A percentile compares a stretch with the other conserved stretches of the same genome.
Evolutionary conservation across 495 filamentous ascomycete species (phyloP).

Genomic region (Penicillium flavigenum): DNA sequence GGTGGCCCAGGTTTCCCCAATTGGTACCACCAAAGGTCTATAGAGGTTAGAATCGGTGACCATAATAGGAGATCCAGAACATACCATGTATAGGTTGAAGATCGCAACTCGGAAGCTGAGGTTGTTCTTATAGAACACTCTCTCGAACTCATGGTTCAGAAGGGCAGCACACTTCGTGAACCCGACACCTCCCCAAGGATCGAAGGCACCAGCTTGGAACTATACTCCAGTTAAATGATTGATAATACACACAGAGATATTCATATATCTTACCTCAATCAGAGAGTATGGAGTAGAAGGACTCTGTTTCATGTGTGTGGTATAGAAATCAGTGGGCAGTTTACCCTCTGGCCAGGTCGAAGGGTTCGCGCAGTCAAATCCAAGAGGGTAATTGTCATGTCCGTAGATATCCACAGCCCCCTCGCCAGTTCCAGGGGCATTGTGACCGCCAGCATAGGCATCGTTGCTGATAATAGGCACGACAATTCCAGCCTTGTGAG

Average conservation of each 20-base stretch:
- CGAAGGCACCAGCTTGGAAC: slow-evolving; percentile 76
- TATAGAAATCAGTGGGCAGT: slow-evolving; percentile 48
- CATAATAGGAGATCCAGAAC: neutral
- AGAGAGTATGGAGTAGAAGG: slow-evolving; percentile 68
- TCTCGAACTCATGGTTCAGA: slow-evolving; percentile 67
- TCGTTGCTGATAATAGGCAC: slow-evolving; percentile 80
- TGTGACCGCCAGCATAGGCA: slow-evolving; percentile 55
- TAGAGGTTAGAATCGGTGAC: slow-evolving; percentile 14
- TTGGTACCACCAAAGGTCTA: slow-evolving; percentile 74
- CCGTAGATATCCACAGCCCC: slow-evolving; percentile 78
- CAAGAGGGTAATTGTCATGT: slow-evolving; percentile 70
- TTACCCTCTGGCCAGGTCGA: slow-evolving; percentile 47
- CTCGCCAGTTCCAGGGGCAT: slow-evolving; percentile 61
- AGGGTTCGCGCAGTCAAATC: slow-evolving; percentile 58
- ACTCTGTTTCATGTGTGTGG: slow-evolving; percentile 55
- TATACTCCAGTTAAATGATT: slow-evolving; percentile 25
- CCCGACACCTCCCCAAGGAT: slow-evolving; percentile 71
- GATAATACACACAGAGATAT: neutral
- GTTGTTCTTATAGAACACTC: slow-evolving; percentile 81
- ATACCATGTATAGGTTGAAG: slow-evolving; percentile 69
- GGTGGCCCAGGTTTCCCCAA: slow-evolving; percentile 78
- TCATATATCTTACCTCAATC: slow-evolving; percentile 48
- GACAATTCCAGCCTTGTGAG: slow-evolving; percentile 65
- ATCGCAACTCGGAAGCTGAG: slow-evolving; percentile 61
- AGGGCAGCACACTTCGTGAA: slow-evolving; percentile 63